Base-by-base conservation (phyloP, 371 early-diverging fungal species). In the Phascolomyces articulosus region DNA sequence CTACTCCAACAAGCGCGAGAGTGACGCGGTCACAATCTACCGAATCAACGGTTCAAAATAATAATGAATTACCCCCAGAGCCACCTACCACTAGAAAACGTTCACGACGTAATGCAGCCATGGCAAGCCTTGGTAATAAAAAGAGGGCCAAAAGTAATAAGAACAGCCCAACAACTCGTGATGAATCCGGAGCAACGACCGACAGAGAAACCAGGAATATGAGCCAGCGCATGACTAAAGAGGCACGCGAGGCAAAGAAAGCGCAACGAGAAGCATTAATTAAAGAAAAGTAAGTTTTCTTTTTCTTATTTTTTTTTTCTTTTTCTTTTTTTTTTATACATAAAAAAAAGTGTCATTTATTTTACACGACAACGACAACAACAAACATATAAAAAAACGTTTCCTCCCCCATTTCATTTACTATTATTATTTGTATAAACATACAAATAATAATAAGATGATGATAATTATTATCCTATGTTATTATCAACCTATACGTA, bases 181-280 rank as follows among this genome's bases (percentile, higher is more conserved):
- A 67, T 59, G 29, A 28, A 29, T 18, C 44, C 59, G 34, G 27
- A 44, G 15, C 48, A 47, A 62, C 61, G 7, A 64, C 59, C 56
- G 72, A 72, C 20, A 59, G 72, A 53, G 72, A 72, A 55, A 72
- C 72, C 21, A 58, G 72, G 26, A 68, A 61, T 40, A 59, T 57
- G n/a, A 60, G 63, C 20, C 72, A 72, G 29, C 53, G 72, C 34
- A 54, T 72, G 40, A 61, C 68, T 4, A 72, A 72, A 41, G 72
- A 72, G 40, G 68, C 72, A 16, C 68, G 65, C 44, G 72, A 72
- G 26, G 72, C 72, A 9, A 68, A 56, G 44, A 65, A 62, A 40
- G 72, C 72, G 9, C 68, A 72, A 53, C 58, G 72, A 18, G 72
- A 68, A 40, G 53, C 61, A 13, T 38, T 60, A 21, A 49, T 68